These are phyloP conservation scores for Erythrophleum ivorense DNA, from an alignment of 331 rosid species.

Conservation along the genomic window DNA sequence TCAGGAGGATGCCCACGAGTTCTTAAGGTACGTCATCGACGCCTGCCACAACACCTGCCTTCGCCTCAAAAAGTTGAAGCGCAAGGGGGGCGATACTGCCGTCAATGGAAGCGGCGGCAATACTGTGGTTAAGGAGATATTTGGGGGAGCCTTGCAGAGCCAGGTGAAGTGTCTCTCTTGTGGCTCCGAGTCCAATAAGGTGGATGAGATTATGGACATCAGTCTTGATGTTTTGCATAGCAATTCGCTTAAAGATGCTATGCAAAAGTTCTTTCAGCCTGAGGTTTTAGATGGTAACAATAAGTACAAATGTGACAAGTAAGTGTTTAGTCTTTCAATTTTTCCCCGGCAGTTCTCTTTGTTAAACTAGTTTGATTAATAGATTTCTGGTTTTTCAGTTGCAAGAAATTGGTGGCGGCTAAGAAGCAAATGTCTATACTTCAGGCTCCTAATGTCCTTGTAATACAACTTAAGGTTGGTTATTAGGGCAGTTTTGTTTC, in stretches of 20 bases:
- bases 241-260: constrained; percentile 83
- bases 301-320: constrained; percentile 96
- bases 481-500: constrained; percentile 2
- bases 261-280: constrained; percentile 90
- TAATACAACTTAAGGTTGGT: constrained; percentile 90
- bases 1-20: constrained; percentile 99
- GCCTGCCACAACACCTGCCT: constrained; percentile 96
- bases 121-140: constrained; percentile 85
- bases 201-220: constrained; percentile 98
- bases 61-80: constrained; percentile 80
- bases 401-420: constrained; percentile 94
- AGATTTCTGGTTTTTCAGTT: constrained; percentile 53
- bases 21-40: constrained; percentile 88
- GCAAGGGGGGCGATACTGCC: constrained; percentile 39
- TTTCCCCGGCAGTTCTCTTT: not conserved
- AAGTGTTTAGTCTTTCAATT: not conserved
- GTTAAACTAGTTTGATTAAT: constrained; percentile 39
- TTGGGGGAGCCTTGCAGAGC: constrained; percentile 98
- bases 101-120: constrained; percentile 31
- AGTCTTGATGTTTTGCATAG: constrained; percentile 97
- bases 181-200: constrained; percentile 95
- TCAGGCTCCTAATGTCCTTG: constrained; percentile 94
- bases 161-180: constrained; percentile 96
- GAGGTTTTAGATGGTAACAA: constrained; percentile 93
- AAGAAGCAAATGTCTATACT: constrained; percentile 93